Percentiles rank a stretch among this genome's conserved stretches.
These are phyloP conservation scores for Gryganskiella cystojenkinii DNA, from an alignment of 192 early-diverging fungal genomes.

Conservation along the genomic window DNA sequence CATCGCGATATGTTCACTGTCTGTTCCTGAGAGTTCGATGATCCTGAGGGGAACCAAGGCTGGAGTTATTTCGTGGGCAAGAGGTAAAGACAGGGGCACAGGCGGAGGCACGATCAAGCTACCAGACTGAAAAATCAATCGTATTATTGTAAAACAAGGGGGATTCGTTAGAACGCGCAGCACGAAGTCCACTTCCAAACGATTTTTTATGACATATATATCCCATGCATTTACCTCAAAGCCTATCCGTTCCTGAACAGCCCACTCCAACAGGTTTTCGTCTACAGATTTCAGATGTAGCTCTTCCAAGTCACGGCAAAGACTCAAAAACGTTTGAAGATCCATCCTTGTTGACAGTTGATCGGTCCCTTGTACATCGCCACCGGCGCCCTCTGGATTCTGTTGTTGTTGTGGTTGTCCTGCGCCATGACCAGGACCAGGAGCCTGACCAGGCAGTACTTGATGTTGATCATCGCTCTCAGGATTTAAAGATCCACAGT, in stretches of 20 bases:
- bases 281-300: conserved; percentile 28
- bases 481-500: conserved; percentile 28
- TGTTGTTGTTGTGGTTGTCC: neutral
- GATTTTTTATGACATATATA: neutral
- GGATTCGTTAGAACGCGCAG: too few species aligned
- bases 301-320: conserved; percentile 40
- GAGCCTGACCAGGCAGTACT: neutral
- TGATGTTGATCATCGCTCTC: neutral
- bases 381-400: neutral
- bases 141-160: too few species aligned
- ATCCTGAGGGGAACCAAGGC: conserved; percentile 21
- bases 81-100: neutral
- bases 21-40: conserved; percentile 37
- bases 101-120: neutral
- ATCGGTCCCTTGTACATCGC: neutral
- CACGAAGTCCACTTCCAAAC: too few species aligned
- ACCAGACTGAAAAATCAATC: neutral
- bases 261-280: conserved; percentile 42
- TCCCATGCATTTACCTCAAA: conserved; percentile 12
- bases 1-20: conserved; percentile 41
- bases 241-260: conserved; percentile 35
- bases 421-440: too few species aligned
- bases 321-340: conserved; percentile 35
- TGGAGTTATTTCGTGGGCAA: neutral
- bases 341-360: conserved; percentile 3